Base-by-base conservation (phyloP, 1,139 yeast species). In the Blastobotrys malaysiensis region DNA sequence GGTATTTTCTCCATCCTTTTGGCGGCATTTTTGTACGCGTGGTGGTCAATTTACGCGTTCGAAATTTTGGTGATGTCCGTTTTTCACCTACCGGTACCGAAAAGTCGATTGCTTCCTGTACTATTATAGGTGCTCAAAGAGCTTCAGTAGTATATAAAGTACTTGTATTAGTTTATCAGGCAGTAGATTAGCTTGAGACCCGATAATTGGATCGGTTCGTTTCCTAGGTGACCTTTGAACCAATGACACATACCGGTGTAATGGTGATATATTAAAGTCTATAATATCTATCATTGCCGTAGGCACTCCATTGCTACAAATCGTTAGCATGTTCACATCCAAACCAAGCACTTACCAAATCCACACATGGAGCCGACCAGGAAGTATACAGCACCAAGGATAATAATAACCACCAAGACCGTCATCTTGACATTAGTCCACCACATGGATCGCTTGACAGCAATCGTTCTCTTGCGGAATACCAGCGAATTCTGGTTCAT, bases 401-500 rank as follows among this genome's bases (percentile, higher is more conserved):
- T 20, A 9, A 51, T 47, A 9, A 46, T 16, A 5, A 55, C 45
- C 45, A 56, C 14, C 43, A 56, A 14, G 83, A 52, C 77, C 80
- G 60, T 84, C 84, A 68, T 88, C 80, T 50, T 59, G 52, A 69
- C 60, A 54, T 69, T 69, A 55, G 66, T 64, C 68, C 68, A 66
- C 72, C 73, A 69, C 82, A 89, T 79, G 57, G 76, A 77, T 49
- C 88, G 73, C 63, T 81, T 81, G 43, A 88, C 79, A 52, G 77
- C 77, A 26, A 80, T 81, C 0, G 96, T 87, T 56, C 84, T 77
- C 60, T 85, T 82, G 61, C 88, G 84, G 66, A 90, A 90, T 48
- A 86, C 80, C 71, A 77, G 80, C 4, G 95, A 82, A 39, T 83
- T 80, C 26, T 79, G 77, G 60, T 86, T 88, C 69, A 89, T 77